A percentile compares a stretch with the other conserved stretches of the same genome.
These are phyloP conservation scores for Anisogramma anomala DNA, from an alignment of 2,329 filamentous ascomycete species.

Conservation along the genomic window DNA sequence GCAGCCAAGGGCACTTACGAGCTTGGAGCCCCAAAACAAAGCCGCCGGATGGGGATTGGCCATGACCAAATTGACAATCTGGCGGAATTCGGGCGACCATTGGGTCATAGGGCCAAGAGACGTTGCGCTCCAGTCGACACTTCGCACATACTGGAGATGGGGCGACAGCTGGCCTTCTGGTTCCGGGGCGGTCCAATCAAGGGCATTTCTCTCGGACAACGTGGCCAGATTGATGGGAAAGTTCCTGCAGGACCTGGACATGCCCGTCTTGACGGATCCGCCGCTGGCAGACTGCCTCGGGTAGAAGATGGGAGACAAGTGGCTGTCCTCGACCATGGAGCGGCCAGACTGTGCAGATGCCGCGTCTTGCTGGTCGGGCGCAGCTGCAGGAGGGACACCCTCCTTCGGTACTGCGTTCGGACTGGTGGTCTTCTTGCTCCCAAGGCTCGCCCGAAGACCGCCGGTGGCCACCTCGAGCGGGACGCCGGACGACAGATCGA, in stretches of 20 bases:
- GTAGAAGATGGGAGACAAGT: conserved; percentile 7
- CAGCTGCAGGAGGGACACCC: background rate
- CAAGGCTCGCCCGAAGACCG: conserved; percentile 11
- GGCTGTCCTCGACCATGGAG: background rate
- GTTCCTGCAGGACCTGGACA: conserved; percentile 18
- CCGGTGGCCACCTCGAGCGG: conserved; percentile 18
- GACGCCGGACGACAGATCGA: conserved; percentile 19
- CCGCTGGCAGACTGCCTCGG: conserved; percentile 14
- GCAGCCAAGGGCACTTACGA: conserved; percentile 22
- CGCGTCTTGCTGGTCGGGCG: background rate
- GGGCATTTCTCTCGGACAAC: conserved; percentile 24
- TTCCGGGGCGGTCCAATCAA: conserved; percentile 24
- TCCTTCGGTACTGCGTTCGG: background rate
- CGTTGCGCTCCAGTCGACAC: conserved; percentile 31
- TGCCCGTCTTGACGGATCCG: conserved; percentile 21
- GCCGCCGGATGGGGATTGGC: conserved; percentile 33
- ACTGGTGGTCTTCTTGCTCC: conserved; percentile 6
- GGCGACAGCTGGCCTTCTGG: conserved; percentile 23
- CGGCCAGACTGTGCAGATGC: background rate
- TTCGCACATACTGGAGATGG: conserved; percentile 22
- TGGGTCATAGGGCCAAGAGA: conserved; percentile 31
- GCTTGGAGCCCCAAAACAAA: conserved; percentile 50
- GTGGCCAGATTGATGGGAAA: conserved; percentile 21
- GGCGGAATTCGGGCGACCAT: conserved; percentile 34
- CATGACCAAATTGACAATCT: conserved; percentile 28